Evolutionary conservation across 2,329 filamentous ascomycete genomes (phyloP), one percentile per base, ranked within the genome.

Genomic region (Didymella pomorum): DNA sequence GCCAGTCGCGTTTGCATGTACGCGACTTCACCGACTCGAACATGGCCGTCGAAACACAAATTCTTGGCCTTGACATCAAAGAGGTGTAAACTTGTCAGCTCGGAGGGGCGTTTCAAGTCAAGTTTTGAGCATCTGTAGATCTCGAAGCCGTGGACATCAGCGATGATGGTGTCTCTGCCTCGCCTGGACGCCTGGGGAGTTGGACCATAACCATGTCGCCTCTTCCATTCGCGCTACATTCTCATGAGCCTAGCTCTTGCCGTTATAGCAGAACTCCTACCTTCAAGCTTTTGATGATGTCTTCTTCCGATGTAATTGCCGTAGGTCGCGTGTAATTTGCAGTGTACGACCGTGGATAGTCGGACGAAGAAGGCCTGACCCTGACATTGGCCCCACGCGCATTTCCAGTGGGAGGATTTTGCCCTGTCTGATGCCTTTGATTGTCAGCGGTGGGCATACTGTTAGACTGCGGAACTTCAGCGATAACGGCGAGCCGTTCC

Each of bases 1-100:
- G 67, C 73, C 0, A 58, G 14, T 4, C 77, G 51, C 0, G 89
- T 89, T 18, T 86, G 83, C 2, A 94, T 82, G 83, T 88, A 93
- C 1, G 93, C 81, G 16, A 83, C 76, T 52, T 71, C 20, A 29
- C 82, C 83, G 3, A 79, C 56, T 9, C 79, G 82, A 0, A 93
- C 35, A 12, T 70, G 54, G 1, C 73, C 74, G 47, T 74, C 68
- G 20, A 77, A 66, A 2, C 58, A 63, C 0, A 77, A 35, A 1
- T 60, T 58, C 8, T 68, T 69, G 0, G 60, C 59, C 5, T 66
- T 61, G 6, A 64, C 33, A 4, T 68, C 58, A 14, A 72, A 61
- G 0, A 65, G 37, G 16, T 72, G 65, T 7, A 74, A 37, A 9
- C 67, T 58, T 2, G 51, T 60, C 1, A 73, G 16, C 52, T 71